Conservation (phyloP, 192 early-diverging fungal genomes). For the Neocallimastix lanati region DNA sequence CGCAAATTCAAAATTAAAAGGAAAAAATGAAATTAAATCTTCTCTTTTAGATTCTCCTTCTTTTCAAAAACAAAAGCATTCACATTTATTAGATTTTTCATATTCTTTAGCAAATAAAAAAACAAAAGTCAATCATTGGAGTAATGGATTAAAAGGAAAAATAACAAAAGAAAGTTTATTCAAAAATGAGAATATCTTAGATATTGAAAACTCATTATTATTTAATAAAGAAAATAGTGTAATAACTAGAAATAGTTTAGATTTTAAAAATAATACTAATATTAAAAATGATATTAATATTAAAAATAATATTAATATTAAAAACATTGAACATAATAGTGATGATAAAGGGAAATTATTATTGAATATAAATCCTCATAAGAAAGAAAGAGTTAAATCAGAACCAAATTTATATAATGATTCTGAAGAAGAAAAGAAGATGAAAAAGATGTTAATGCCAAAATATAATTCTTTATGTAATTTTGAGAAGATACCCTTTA, state of each 20-base stretch:
- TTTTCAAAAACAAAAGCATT: neutral
- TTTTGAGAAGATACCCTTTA: neutral
- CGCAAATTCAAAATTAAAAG: neutral
- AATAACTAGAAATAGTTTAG: too few relatives aligned
- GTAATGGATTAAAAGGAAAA: neutral
- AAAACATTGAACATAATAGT: neutral
- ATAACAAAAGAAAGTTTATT: neutral
- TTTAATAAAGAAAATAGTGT: neutral
- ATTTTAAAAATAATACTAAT: too few relatives aligned
- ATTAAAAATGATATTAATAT: neutral
- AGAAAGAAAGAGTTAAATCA: neutral
- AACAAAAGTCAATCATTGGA: neutral
- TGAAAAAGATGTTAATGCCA: neutral
- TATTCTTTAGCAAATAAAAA: neutral
- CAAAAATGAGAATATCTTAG: neutral
- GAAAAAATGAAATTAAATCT: neutral
- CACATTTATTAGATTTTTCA: neutral
- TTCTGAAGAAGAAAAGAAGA: neutral
- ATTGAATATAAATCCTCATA: neutral
- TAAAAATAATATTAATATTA: neutral
- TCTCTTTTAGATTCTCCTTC: neutral
- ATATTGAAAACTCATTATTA: neutral
- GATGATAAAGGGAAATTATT: neutral
- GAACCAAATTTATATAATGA: neutral
- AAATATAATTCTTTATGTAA: neutral